Conservation (phyloP, 1,284 basidiomycete genomes). For the Leccinum laetum region DNA sequence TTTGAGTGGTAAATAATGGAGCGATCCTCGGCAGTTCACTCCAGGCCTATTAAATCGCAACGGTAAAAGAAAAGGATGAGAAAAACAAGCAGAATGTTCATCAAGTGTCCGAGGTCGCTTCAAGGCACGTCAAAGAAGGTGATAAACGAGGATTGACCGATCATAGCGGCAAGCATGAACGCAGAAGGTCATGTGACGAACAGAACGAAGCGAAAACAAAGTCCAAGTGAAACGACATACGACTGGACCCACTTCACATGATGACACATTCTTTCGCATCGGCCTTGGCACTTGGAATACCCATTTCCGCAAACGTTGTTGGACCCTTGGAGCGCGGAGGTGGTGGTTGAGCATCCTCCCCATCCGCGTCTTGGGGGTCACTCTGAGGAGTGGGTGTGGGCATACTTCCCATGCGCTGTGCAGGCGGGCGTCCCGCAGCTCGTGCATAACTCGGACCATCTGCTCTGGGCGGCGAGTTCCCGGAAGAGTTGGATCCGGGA, state of each 20-base stretch:
- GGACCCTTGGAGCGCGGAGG: conserved; percentile 43
- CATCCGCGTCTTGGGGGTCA: conserved; percentile 3
- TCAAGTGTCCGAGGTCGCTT: neutral
- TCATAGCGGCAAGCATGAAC: neutral
- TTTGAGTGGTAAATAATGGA: neutral
- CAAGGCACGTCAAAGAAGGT: neutral
- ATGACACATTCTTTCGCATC: conserved; percentile 82
- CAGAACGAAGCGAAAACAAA: neutral
- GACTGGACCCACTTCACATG: conserved; percentile 49
- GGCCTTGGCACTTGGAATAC: conserved; percentile 71
- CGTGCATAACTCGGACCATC: conserved; percentile 27
- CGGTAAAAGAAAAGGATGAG: neutral
- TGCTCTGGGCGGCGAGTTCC: conserved; percentile 7
- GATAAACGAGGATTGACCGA: neutral
- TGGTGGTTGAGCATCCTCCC: conserved; percentile 7
- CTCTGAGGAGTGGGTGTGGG: conserved; percentile 14
- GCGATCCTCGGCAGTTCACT: neutral
- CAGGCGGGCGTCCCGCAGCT: conserved; percentile 26
- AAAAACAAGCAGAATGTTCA: neutral
- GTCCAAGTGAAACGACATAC: neutral
- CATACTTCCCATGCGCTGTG: conserved; percentile 23
- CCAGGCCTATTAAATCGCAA: neutral
- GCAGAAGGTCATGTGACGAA: neutral
- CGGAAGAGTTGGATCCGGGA: conserved; percentile 27
- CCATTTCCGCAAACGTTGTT: conserved; percentile 93